These are phyloP conservation scores for Neoarthrinium moseri DNA, from an alignment of 2,329 filamentous ascomycete genomes.

Conservation along the genomic window DNA sequence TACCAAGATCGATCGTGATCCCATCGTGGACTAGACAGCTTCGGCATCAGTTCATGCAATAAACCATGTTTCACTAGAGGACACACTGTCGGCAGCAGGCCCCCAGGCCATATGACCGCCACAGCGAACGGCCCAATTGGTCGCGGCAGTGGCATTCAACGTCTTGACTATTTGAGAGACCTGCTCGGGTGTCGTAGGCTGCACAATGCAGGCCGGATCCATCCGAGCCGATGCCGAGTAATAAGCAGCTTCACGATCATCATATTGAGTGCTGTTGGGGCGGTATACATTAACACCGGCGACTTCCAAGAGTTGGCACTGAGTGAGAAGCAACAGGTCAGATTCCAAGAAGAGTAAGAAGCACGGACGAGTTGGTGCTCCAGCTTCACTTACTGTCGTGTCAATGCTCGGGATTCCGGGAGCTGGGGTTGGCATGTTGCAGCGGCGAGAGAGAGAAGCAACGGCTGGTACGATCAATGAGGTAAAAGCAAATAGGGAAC, in stretches of 20 bases:
- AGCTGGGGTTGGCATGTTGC: too few relatives aligned
- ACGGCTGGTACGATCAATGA: too few relatives aligned
- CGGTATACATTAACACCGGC: not conserved
- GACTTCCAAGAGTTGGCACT: not conserved
- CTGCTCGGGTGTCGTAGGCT: slow-evolving; percentile 6
- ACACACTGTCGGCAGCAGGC: slow-evolving; percentile 1
- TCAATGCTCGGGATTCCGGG: too few relatives aligned
- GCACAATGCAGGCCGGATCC: slow-evolving; percentile 6
- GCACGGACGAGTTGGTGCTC: too few relatives aligned
- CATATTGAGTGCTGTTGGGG: not conserved
- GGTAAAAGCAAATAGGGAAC: too few relatives aligned
- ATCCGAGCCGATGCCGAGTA: slow-evolving; percentile 4
- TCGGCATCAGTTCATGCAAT: not conserved
- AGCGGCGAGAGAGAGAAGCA: too few relatives aligned
- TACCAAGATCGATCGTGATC: slow-evolving; percentile 14
- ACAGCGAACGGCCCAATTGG: slow-evolving; percentile 10
- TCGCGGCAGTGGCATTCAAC: slow-evolving; percentile 12
- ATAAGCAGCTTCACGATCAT: not conserved
- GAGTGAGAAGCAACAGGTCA: too few relatives aligned
- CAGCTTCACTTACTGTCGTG: too few relatives aligned
- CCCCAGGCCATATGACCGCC: slow-evolving; percentile 12
- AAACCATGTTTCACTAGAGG: not conserved
- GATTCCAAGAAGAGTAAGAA: too few relatives aligned
- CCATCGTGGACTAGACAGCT: slow-evolving; percentile 8
- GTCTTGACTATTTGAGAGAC: slow-evolving; percentile 7